Evolutionary conservation across 768 basidiomycete genomes (phyloP), one percentile per base, ranked within the genome.

Genomic region (Panaeolus papilionaceus): DNA sequence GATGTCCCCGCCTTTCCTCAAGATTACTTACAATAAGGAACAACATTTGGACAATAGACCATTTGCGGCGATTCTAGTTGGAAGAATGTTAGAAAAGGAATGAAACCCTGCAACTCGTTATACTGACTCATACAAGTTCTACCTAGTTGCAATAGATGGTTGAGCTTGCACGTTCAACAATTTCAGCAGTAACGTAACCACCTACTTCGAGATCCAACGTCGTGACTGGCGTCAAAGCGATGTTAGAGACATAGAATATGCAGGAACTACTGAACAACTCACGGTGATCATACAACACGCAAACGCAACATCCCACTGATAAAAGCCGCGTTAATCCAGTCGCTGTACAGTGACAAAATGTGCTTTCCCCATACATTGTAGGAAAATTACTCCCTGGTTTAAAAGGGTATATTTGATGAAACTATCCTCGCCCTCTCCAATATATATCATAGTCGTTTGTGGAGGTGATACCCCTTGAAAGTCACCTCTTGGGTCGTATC

Each of bases 151-250:
- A 18, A 44, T 44, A 44, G 18, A 40, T 40, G 39, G 14, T 11
- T 40, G 14, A 11, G 39, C 33, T 33, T 40, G 39, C 9, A 40
- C 39, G 9, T 40, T 40, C 9, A 2, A 2, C 2, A 10, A 40
- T 11, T 14, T 14, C 9, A 40, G 14, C 14, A 40, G 23, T 3
- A 7, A 23, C 33, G 23, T 28, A 26, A 51, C 54, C 26, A 58
- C 54, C 26, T 58, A 58, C 54, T 58, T 58, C 54, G 28, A 58
- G 14, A 28, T 58, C 54, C 14, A 58, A 33, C 10, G 54, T 58
- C 33, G 54, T 58, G 33, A 58, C 54, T 58, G 28, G 12, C 12
- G 20, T 12, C 23, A 58, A 33, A 16, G 16, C 8, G 14, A 5
- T 11, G 4, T 58, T 5, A 58, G 33, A 33, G n/a, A 7, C 28